Percentiles rank a stretch among this genome's conserved stretches.
Evolutionary conservation across 768 basidiomycete genomes (phyloP).

Genomic region (Kwoniella newhampshirensis): DNA sequence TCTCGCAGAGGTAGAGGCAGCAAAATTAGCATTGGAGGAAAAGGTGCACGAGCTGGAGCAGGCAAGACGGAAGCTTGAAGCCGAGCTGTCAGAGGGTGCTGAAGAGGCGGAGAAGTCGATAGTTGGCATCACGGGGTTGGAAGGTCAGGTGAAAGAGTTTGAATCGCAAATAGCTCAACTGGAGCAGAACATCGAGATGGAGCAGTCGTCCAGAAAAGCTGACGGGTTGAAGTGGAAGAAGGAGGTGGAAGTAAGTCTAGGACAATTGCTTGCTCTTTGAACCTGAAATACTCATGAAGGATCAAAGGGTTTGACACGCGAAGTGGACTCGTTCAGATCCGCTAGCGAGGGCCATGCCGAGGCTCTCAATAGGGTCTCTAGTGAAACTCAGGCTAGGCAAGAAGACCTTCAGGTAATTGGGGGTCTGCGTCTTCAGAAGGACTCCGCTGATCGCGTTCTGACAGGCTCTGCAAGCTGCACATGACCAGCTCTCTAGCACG

Average conservation of each 20-base stretch:
- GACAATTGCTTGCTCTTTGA: too few species aligned
- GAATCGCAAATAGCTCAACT: conserved; percentile 16
- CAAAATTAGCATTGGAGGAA: conserved; percentile 3
- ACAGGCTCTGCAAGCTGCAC: conserved; percentile 17
- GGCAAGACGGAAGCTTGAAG: conserved; percentile 13
- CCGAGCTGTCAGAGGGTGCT: conserved; percentile 18
- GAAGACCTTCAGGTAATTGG: conserved; percentile 10
- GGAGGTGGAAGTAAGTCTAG: conserved; percentile 21
- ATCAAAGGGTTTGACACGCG: not conserved
- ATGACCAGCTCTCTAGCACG: conserved; percentile 18
- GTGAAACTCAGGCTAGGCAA: conserved; percentile 7
- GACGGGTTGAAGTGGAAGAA: conserved; percentile 8
- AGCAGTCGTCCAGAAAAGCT: conserved; percentile 1
- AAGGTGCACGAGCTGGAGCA: conserved; percentile 13
- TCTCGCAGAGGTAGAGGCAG: not conserved
- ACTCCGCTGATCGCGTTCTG: not conserved
- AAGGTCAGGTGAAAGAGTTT: conserved; percentile 12
- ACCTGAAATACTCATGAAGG: not conserved
- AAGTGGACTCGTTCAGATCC: not conserved
- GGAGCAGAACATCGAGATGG: conserved; percentile 2
- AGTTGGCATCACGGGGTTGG: conserved; percentile 8
- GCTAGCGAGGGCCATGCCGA: conserved; percentile 3
- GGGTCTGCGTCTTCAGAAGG: not conserved
- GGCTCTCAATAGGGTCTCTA: conserved; percentile 1
- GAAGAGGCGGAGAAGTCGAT: conserved; percentile 21